Evolutionary conservation across 2,329 filamentous ascomycete species (phyloP).

Genomic region (Phaeosphaeria sp.): DNA sequence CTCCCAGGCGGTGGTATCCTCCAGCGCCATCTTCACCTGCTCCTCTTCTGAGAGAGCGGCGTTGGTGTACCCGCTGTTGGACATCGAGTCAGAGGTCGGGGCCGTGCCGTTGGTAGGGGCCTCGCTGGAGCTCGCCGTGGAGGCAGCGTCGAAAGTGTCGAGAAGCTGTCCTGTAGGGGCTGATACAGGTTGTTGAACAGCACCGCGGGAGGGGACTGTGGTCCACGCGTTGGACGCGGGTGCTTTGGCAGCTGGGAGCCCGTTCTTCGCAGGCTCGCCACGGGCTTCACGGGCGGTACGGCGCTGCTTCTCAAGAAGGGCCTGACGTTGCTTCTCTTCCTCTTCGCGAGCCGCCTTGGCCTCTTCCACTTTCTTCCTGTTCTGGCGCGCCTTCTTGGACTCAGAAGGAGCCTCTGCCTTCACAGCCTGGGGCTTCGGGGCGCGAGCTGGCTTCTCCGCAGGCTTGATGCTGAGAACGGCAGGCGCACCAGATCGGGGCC

Average conservation of each 20-base stretch:
- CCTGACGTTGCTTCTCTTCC: constrained; percentile 78
- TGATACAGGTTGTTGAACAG: constrained; percentile 28
- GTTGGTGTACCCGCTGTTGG: constrained; percentile 7
- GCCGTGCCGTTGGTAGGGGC: constrained; percentile 48
- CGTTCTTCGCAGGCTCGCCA: constrained; percentile 83
- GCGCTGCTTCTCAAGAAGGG: constrained; percentile 80
- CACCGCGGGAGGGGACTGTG: constrained; percentile 37
- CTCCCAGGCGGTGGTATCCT: constrained; percentile 64
- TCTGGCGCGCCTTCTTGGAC: constrained; percentile 95
- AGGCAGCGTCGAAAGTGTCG: constrained; percentile 58
- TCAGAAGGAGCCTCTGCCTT: constrained; percentile 63
- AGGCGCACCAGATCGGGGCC: constrained; percentile 70
- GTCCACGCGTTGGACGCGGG: constrained; percentile 64
- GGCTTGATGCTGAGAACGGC: constrained; percentile 80
- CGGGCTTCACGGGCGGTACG: constrained; percentile 81
- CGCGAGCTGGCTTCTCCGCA: constrained; percentile 63
- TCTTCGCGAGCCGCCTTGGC: constrained; percentile 77
- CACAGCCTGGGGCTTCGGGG: constrained; percentile 68
- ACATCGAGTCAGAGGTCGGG: constrained; percentile 41
- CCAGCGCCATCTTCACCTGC: constrained; percentile 60
- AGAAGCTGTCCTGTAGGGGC: constrained; percentile 47
- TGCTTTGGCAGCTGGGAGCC: constrained; percentile 58
- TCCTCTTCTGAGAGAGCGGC: constrained; percentile 61
- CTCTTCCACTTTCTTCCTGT: constrained; percentile 84
- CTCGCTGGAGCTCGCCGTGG: constrained; percentile 50